Evolutionary conservation across 1,139 yeast genomes (phyloP).

Genomic region (Meyerozyma athensensis): DNA sequence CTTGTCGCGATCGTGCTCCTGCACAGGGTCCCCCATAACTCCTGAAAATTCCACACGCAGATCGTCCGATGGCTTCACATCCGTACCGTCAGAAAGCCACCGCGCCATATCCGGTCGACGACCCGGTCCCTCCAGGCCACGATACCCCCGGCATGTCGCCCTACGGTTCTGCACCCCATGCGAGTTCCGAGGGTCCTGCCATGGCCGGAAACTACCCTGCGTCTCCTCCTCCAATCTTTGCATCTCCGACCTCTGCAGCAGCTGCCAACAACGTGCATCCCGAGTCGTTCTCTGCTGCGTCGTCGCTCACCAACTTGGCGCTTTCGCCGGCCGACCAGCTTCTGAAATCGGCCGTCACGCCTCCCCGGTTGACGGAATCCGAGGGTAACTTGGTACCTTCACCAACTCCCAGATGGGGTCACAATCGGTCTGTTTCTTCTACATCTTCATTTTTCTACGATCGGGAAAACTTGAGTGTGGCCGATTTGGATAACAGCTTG

Average conservation of each 20-base stretch:
- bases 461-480: conserved; percentile 32
- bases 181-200: conserved; percentile 2
- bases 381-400: conserved; percentile 25
- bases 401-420: conserved; percentile 18
- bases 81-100: conserved; percentile 32
- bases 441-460: conserved; percentile 37
- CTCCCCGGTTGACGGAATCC: conserved; percentile 20
- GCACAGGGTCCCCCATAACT: background rate
- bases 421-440: conserved; percentile 37
- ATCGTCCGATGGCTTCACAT: conserved; percentile 16
- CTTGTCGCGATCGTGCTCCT: background rate
- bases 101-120: conserved; percentile 25
- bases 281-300: conserved; percentile 32
- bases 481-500: conserved; percentile 39
- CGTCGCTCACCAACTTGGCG: conserved; percentile 37
- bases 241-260: conserved; percentile 7
- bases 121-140: conserved; percentile 5
- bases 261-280: conserved; percentile 19
- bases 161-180: too few relatives aligned
- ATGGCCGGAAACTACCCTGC: conserved; percentile 8
- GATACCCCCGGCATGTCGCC: conserved; percentile 4
- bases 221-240: conserved; percentile 16
- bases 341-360: background rate
- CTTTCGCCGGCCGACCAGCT: too few relatives aligned
- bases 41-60: too few relatives aligned